A percentile compares a stretch with the other conserved stretches of the same genome.
Evolutionary conservation across 208 protist genomes (phyloP).

Genomic region (Willaertia magna): DNA sequence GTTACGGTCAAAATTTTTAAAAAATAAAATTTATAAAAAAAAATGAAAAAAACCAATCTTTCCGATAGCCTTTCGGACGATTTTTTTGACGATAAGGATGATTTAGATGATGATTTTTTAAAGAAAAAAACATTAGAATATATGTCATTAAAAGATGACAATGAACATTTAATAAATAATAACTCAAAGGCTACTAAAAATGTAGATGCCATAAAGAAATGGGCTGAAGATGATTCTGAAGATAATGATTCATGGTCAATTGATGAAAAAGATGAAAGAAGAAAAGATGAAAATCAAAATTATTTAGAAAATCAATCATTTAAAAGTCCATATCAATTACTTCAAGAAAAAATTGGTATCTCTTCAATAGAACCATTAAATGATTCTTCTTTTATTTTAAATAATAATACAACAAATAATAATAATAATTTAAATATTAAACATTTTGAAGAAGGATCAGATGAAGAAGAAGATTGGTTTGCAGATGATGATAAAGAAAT

Average conservation of each 20-base stretch:
- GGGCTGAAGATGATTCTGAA: background rate
- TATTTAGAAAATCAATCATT: too few species aligned
- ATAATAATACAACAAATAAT: background rate
- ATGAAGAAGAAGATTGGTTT: background rate
- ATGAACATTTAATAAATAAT: background rate
- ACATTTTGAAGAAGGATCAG: background rate
- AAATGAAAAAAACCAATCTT: too few species aligned
- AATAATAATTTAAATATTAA: background rate
- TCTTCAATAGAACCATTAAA: background rate
- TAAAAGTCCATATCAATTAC: background rate
- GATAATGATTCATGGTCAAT: background rate
- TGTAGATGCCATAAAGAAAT: background rate
- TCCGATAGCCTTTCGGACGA: too few species aligned
- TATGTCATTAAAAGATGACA: background rate
- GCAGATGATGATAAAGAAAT: background rate
- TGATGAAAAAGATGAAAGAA: background rate
- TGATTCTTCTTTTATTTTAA: background rate
- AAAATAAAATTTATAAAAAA: too few species aligned
- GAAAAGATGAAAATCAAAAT: background rate
- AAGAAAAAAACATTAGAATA: background rate
- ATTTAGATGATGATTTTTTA: background rate
- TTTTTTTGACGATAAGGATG: background rate
- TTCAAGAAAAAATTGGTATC: background rate
- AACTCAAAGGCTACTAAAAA: background rate
- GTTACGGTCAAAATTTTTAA: too few species aligned